Evolutionary conservation across 1,284 basidiomycete genomes (phyloP).

Genomic region (Nidula niveotomentosa): DNA sequence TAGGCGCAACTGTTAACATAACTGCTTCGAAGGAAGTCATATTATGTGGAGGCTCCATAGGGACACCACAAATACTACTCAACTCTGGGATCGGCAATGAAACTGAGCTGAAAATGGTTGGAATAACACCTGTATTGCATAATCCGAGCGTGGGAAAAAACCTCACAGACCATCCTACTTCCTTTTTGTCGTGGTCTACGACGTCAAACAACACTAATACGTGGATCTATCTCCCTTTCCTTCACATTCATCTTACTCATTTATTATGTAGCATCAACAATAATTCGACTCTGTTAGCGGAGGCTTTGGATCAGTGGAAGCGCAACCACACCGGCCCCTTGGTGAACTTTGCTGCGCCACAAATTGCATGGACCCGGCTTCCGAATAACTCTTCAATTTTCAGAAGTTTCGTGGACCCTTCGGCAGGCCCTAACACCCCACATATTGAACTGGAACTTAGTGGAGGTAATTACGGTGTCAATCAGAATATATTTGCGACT

Average conservation of each 20-base stretch:
- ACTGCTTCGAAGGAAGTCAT: conserved; percentile 17
- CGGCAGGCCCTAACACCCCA: conserved; percentile 29
- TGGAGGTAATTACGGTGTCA: conserved; percentile 9
- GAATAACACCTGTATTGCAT: conserved; percentile 14
- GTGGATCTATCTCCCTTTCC: neutral
- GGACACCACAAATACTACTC: conserved; percentile 19
- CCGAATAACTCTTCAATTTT: conserved; percentile 21
- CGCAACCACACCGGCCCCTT: conserved; percentile 6
- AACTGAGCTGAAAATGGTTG: conserved; percentile 9
- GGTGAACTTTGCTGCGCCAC: conserved; percentile 11
- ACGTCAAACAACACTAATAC: conserved; percentile 5
- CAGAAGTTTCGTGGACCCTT: conserved; percentile 25
- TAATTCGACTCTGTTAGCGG: neutral
- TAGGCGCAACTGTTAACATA: conserved; percentile 5
- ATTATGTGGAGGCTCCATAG: conserved; percentile 18
- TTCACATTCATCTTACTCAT: neutral
- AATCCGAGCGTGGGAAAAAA: conserved; percentile 22
- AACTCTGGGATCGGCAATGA: conserved; percentile 22
- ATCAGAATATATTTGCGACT: neutral
- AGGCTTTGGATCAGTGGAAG: conserved; percentile 4
- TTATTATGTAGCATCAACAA: neutral
- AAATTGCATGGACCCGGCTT: conserved; percentile 25
- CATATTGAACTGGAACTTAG: conserved; percentile 23
- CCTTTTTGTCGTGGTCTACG: conserved; percentile 7
- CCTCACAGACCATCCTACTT: conserved; percentile 24